Percentiles rank a stretch among this genome's conserved stretches.
phyloP scores from a whole-genome alignment of 2,329 filamentous ascomycete genomes.

The Paraphaeosphaeria minitans region DNA sequence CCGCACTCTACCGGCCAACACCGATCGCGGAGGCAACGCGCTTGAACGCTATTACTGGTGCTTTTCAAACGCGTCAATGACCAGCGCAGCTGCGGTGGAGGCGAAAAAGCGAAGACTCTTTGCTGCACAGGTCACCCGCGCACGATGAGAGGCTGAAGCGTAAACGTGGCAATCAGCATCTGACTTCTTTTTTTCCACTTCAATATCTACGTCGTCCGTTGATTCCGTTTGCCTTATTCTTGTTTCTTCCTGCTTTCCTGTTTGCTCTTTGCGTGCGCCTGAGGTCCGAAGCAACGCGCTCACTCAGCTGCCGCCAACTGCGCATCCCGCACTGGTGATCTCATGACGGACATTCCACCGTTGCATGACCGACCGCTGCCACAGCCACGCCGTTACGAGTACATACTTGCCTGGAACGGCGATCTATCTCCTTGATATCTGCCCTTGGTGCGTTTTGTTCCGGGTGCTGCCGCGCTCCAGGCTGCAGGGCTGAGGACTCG shows the following conservation, averaged over 20 bases:
- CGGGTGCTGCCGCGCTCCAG: background rate
- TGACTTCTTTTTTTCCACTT: background rate
- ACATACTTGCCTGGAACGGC: background rate
- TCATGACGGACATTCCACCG: constrained; percentile 2
- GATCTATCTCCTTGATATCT: background rate
- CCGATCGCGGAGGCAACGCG: constrained; percentile 3
- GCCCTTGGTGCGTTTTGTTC: background rate
- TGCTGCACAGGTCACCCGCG: background rate
- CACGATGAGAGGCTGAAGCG: background rate
- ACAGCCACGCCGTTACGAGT: background rate
- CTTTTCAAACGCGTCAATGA: background rate
- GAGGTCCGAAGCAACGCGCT: background rate
- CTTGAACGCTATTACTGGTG: background rate
- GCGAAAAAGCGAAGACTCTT: background rate
- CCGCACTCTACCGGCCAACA: background rate
- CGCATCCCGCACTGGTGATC: background rate
- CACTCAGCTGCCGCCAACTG: background rate
- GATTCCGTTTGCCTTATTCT: background rate
- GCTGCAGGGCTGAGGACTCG: background rate
- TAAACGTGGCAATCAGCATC: background rate
- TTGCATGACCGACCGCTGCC: background rate
- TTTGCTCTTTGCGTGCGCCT: background rate
- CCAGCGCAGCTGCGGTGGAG: background rate
- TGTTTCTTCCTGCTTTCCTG: background rate
- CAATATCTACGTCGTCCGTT: background rate